Conservation (phyloP, 257 asterid genomes). For the Phtheirospermum japonicum region DNA sequence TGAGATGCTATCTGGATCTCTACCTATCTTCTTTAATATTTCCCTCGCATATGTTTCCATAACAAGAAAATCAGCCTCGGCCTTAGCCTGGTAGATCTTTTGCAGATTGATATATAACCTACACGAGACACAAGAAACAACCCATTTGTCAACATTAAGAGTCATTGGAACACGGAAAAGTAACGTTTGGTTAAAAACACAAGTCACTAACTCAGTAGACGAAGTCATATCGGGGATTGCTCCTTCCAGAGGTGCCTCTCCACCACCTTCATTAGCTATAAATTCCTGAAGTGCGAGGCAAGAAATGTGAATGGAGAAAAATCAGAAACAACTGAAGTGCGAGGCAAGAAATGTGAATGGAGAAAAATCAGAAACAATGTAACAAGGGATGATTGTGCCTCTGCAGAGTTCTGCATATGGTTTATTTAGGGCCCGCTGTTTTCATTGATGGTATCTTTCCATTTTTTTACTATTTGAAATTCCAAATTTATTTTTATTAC, state of each 20-base stretch:
- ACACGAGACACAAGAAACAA: conserved; percentile 29
- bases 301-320: conserved; percentile 15
- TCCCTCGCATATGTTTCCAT: conserved; percentile 65
- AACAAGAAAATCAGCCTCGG: conserved; percentile 81
- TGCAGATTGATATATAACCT: conserved; percentile 84
- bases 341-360: conserved; percentile 19
- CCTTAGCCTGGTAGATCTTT: conserved; percentile 91
- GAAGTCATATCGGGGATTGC: conserved; percentile 99
- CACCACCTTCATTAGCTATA: conserved; percentile 81
- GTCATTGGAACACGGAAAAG: conserved; percentile 1
- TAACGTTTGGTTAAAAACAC: conserved; percentile 21
- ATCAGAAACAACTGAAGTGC: no score
- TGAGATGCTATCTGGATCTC: conserved; percentile 81
- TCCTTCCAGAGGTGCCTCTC: conserved; percentile 97
- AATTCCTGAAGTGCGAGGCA: conserved; percentile 57
- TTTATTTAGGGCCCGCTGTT: background rate
- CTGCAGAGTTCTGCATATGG: background rate
- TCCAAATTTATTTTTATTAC: background rate
- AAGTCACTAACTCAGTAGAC: conserved; percentile 82
- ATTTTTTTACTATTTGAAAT: background rate
- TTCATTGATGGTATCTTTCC: background rate
- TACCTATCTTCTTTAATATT: conserved; percentile 70
- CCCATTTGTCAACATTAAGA: conserved; percentile 3
- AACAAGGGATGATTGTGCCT: conserved; percentile 14
- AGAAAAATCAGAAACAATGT: conserved; percentile 17